Percentiles rank a stretch among this genome's conserved stretches.
Evolutionary conservation across 78 protist genomes (phyloP).

Genomic region (Dictyostelium firmibasis): DNA sequence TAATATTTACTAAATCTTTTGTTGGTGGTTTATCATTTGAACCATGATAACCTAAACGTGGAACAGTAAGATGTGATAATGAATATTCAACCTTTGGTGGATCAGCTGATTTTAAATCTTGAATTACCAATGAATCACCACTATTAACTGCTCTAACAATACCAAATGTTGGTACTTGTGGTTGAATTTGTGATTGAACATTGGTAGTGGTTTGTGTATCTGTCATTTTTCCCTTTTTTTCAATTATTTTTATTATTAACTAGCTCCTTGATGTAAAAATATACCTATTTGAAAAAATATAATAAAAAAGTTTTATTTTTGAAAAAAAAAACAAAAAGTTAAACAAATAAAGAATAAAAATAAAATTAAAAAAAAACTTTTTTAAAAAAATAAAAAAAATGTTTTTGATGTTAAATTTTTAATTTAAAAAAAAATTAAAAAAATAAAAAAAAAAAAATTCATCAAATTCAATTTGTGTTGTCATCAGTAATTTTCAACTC

Average conservation of each 20-base stretch:
- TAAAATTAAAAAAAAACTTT: not conserved
- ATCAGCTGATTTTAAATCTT: conserved; percentile 21
- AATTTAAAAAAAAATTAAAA: too few species aligned
- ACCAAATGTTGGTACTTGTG: conserved; percentile 51
- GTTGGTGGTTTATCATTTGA: conserved; percentile 37
- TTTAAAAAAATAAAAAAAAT: not conserved
- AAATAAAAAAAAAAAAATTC: too few species aligned
- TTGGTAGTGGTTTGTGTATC: not conserved
- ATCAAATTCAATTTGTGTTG: not conserved
- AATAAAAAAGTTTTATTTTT: too few species aligned
- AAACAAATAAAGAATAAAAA: not conserved
- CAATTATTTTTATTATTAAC: not conserved
- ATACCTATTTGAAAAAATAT: not conserved
- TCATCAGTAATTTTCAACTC: not conserved
- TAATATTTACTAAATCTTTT: conserved; percentile 18
- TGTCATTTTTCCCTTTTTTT: not conserved
- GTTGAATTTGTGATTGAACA: conserved; percentile 47
- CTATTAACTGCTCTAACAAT: conserved; percentile 72
- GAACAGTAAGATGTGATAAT: conserved; percentile 55
- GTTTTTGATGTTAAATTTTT: not conserved
- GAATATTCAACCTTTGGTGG: conserved; percentile 13
- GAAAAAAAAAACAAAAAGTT: too few species aligned
- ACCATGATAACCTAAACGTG: conserved; percentile 68
- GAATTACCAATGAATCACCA: conserved; percentile 68
- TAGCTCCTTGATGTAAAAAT: not conserved